Base-by-base conservation (phyloP, 2,329 filamentous ascomycete genomes). In the Penicillium frequentans region DNA sequence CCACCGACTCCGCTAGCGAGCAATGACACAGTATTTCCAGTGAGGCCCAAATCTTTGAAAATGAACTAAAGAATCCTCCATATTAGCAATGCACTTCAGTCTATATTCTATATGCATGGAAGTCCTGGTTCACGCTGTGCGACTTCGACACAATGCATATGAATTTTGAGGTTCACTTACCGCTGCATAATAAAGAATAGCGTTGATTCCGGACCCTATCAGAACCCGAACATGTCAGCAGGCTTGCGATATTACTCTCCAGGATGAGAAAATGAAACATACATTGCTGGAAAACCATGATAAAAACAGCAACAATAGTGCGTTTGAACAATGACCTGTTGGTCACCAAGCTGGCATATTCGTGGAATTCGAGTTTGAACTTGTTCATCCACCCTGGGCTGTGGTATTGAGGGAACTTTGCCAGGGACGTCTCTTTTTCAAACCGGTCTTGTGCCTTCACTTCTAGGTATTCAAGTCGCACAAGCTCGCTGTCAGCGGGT, bases 251-350 rank as follows among this genome's bases (percentile, higher is more conserved):
- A 19, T 19, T 5, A 10, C n/a, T 19, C 35, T 19, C 60, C 62
- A 61, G 21, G 68, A 65, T 57, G 70, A 52, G 66, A 71, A 49
- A 49, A 81, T 79, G 7, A 81, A 8, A 8, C 76, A 61, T 71
- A 68, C 74, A 77, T 54, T 79, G 77, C 59, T 80, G 78, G 57
- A 77, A 79, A 59, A 79, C 78, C 77, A 79, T 79, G n/a, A 79
- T 59, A 10, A 77, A 59, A 69, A 73, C 75, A 2, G 73, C 77
- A 3, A 71, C 75, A 9, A 71, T 57, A 6, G 79, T 74, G 27
- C 77, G 71, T 66, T 77, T 79, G 57, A 83, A 73, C n/a, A 39
- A 39, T n/a, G 63, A 81, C 81, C 54, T 81, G 79, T 73, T 65
- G 72, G 23, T 74, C 77, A 35, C 76, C 68, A 55, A 82, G 65